These are phyloP conservation scores for Lithospermum erythrorhizon DNA, from an alignment of 257 asterid genomes.

Conservation along the genomic window DNA sequence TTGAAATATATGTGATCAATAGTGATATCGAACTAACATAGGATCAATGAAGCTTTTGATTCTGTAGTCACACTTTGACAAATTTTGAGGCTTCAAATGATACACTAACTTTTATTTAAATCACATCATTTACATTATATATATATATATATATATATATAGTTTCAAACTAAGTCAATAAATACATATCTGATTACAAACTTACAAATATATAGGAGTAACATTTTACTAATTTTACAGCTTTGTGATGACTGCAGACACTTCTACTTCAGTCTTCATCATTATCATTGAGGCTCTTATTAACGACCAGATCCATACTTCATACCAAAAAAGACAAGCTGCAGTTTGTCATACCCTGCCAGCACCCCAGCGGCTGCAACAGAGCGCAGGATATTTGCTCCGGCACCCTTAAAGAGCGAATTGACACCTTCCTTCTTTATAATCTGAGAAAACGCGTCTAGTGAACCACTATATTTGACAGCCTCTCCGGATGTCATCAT, in stretches of 20 bases:
- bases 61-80: too few relatives aligned
- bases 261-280: constrained; percentile 1
- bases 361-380: constrained; percentile 19
- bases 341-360: constrained; percentile 17
- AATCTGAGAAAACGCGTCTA: constrained; percentile 18
- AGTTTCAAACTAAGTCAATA: too few relatives aligned
- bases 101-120: too few relatives aligned
- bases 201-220: too few relatives aligned
- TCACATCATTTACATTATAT: too few relatives aligned
- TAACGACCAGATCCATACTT: constrained; percentile 18
- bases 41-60: too few relatives aligned
- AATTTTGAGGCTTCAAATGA: too few relatives aligned
- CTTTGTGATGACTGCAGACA: background rate
- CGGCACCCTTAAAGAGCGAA: constrained; percentile 17
- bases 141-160: too few relatives aligned
- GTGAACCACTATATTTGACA: constrained; percentile 11
- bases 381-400: constrained; percentile 17
- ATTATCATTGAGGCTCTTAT: background rate
- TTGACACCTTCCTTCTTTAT: constrained; percentile 12
- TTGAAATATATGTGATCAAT: too few relatives aligned
- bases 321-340: constrained; percentile 9
- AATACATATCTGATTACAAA: too few relatives aligned
- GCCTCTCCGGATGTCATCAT: constrained; percentile 20
- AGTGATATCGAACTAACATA: too few relatives aligned
- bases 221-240: too few relatives aligned